phyloP scores from a whole-genome alignment of 1,139 yeast genomes.

The Sugiyamaella pinicola region DNA sequence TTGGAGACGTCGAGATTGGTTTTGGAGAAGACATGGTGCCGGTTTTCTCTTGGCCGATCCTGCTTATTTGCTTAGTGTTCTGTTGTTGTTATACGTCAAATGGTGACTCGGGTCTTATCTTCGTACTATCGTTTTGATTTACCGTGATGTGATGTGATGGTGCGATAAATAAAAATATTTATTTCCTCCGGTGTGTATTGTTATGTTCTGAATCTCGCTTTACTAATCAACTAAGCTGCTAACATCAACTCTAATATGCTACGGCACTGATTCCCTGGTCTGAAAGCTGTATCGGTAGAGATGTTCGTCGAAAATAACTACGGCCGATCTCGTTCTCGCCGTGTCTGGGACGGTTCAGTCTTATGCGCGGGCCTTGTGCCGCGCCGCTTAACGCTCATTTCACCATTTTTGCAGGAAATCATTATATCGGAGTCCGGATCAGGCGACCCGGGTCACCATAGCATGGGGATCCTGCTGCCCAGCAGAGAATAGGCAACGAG shows the following conservation, averaged over 20 bases:
- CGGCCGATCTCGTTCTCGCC: neutral
- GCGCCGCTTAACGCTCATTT: too few species aligned
- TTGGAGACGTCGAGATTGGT: slow-evolving; percentile 15
- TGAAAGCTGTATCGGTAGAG: neutral
- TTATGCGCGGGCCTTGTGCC: too few species aligned
- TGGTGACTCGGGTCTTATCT: neutral
- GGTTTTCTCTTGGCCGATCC: too few species aligned
- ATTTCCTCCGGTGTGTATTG: too few species aligned
- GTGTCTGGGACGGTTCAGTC: too few species aligned
- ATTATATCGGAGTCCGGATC: neutral
- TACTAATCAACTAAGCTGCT: neutral
- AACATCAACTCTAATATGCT: too few species aligned
- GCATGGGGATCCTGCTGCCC: neutral
- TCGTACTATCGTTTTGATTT: too few species aligned
- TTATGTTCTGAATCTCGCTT: too few species aligned
- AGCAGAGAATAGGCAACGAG: too few species aligned
- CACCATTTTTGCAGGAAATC: too few species aligned
- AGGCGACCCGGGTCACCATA: neutral
- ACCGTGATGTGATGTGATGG: too few species aligned
- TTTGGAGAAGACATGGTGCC: slow-evolving; percentile 21
- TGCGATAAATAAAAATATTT: too few species aligned
- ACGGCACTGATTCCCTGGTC: neutral
- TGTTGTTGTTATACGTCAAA: neutral
- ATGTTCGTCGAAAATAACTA: neutral
- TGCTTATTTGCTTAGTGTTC: neutral